Evolutionary conservation across 2,329 filamentous ascomycete genomes (phyloP).

Genomic region (Colletotrichum acutatum): DNA sequence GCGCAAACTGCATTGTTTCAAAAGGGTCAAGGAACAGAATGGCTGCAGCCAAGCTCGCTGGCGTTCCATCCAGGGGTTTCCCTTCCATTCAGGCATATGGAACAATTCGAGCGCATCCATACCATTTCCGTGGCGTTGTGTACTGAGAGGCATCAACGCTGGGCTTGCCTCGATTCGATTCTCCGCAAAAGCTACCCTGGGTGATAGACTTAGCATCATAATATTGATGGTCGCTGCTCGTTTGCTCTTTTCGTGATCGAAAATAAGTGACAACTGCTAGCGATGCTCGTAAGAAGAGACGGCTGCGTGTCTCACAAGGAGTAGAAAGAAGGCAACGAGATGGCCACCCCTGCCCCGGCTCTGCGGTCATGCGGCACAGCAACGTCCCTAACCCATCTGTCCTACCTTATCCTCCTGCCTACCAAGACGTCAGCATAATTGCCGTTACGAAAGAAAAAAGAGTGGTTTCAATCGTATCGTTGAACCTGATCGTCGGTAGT

Average conservation of each 20-base stretch:
- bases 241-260: neutral
- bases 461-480: neutral
- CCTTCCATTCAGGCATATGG: too few relatives aligned
- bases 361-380: constrained; percentile 18
- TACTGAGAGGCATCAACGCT: neutral
- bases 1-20: neutral
- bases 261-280: neutral
- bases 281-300: neutral
- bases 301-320: neutral
- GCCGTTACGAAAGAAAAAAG: neutral
- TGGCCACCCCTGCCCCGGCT: neutral
- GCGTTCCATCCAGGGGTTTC: neutral
- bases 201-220: neutral
- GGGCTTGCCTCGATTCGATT: neutral
- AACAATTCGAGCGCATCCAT: too few relatives aligned
- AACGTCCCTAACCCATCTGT: constrained; percentile 1
- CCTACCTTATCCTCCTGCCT: neutral
- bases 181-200: neutral
- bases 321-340: neutral
- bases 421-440: neutral
- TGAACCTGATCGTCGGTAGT: neutral
- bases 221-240: neutral
- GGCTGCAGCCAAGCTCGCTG: neutral
- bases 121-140: neutral
- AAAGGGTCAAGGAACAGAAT: neutral